Conservation (phyloP, 1,139 yeast species). For the Lodderomyces metapsilosis region DNA sequence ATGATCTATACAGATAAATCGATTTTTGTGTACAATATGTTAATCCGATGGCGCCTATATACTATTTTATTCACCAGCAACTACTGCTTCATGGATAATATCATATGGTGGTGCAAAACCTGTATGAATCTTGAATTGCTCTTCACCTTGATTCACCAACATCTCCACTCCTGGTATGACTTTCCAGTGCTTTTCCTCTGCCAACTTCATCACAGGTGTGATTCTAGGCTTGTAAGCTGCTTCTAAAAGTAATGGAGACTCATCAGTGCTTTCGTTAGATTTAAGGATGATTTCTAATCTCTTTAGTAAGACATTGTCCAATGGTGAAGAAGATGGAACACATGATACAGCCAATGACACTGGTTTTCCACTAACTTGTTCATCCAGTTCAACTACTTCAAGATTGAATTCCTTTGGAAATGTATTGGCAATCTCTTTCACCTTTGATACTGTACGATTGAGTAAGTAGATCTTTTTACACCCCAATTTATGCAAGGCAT, state of each 20-base stretch:
- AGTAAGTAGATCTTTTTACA: constrained; percentile 73
- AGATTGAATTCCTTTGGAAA: constrained; percentile 66
- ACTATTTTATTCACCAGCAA: constrained; percentile 15
- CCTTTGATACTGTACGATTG: constrained; percentile 75
- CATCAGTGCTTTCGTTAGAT: constrained; percentile 30
- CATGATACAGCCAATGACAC: constrained; percentile 76
- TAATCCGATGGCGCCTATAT: neutral
- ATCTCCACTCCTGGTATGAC: constrained; percentile 86
- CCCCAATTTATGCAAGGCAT: constrained; percentile 79
- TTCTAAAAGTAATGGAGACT: constrained; percentile 65
- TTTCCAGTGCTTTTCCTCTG: constrained; percentile 64
- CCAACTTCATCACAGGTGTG: constrained; percentile 82
- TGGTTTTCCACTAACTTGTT: constrained; percentile 34
- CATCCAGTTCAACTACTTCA: constrained; percentile 54
- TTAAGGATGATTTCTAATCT: constrained; percentile 48
- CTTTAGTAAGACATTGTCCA: constrained; percentile 52
- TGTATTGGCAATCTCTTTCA: constrained; percentile 53
- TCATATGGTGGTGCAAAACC: constrained; percentile 64
- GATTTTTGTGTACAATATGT: too few species aligned
- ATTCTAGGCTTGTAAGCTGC: constrained; percentile 90
- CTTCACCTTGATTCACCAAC: constrained; percentile 90
- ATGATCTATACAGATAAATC: neutral
- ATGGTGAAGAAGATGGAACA: constrained; percentile 81
- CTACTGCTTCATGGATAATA: constrained; percentile 60
- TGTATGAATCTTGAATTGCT: constrained; percentile 80